A percentile compares a stretch with the other conserved stretches of the same genome.
These are phyloP conservation scores for Orbilia quercus DNA, from an alignment of 2,329 filamentous ascomycete genomes.

Conservation along the genomic window DNA sequence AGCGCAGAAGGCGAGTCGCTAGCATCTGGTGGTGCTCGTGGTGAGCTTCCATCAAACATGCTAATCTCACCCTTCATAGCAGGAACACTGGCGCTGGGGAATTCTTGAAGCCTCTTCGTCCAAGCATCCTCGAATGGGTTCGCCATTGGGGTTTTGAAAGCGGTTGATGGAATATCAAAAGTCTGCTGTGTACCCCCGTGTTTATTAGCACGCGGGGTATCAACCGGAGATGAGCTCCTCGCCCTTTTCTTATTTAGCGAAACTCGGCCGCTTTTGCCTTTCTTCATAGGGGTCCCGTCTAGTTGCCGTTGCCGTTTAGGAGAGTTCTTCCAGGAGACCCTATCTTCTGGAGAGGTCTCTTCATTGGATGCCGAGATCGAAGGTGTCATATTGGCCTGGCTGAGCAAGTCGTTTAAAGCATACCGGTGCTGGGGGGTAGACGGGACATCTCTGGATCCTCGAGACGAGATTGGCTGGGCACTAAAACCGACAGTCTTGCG, in stretches of 20 bases:
- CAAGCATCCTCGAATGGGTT: constrained; percentile 81
- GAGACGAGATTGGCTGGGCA: constrained; percentile 2
- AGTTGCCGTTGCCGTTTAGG: constrained; percentile 56
- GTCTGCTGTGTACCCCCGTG: constrained; percentile 70
- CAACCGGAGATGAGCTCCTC: constrained; percentile 77
- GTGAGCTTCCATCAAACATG: constrained; percentile 50
- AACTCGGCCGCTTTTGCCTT: constrained; percentile 63
- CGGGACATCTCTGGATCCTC: constrained; percentile 35
- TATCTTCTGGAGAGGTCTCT: constrained; percentile 70
- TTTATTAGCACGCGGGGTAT: constrained; percentile 71
- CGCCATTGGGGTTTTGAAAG: constrained; percentile 73
- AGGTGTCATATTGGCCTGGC: constrained; percentile 46
- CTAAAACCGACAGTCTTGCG: neutral
- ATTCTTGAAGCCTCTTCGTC: constrained; percentile 68
- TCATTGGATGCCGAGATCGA: constrained; percentile 34
- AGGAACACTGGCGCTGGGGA: constrained; percentile 22
- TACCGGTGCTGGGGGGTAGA: constrained; percentile 52
- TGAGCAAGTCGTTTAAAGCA: constrained; percentile 44
- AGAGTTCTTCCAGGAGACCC: constrained; percentile 70
- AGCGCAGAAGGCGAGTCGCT: constrained; percentile 57
- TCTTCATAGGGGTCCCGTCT: constrained; percentile 65
- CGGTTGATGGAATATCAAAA: constrained; percentile 66
- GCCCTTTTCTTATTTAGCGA: constrained; percentile 70
- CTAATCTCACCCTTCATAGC: constrained; percentile 32
- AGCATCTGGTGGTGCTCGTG: constrained; percentile 12